A percentile compares a stretch with the other conserved stretches of the same genome.
Evolutionary conservation across 148 eudicot genomes (phyloP).

Genomic region (Chenopodium quinoa): DNA sequence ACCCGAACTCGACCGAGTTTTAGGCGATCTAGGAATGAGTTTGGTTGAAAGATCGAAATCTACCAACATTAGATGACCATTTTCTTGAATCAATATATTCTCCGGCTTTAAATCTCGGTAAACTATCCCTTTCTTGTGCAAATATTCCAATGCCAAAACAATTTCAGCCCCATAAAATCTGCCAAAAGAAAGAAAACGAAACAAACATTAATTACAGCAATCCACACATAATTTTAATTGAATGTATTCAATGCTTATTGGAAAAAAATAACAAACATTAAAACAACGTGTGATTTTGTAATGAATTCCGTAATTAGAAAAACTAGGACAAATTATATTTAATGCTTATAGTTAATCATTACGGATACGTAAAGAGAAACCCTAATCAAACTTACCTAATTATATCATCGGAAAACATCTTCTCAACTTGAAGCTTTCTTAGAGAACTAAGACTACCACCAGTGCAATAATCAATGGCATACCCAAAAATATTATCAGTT

Average conservation of each 20-base stretch:
- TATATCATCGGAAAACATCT: slow-evolving; percentile 83
- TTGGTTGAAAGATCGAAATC: slow-evolving; percentile 87
- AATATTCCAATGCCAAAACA: slow-evolving; percentile 77
- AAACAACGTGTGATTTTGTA: no score
- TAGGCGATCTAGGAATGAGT: slow-evolving; percentile 48
- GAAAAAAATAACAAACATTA: no score
- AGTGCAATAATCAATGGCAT: slow-evolving; percentile 87
- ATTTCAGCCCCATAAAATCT: slow-evolving; percentile 88
- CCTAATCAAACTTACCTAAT: slow-evolving; percentile 52
- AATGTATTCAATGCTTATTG: no score
- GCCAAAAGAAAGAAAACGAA: background rate
- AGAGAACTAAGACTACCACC: slow-evolving; percentile 69
- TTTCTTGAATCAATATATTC: slow-evolving; percentile 69
- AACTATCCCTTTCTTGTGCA: slow-evolving; percentile 75
- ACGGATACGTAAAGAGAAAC: background rate
- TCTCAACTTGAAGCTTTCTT: slow-evolving; percentile 66
- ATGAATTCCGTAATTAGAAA: no score
- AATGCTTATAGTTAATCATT: background rate
- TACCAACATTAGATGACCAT: slow-evolving; percentile 81
- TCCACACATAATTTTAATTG: background rate
- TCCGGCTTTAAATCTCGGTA: slow-evolving; percentile 91
- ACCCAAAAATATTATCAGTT: slow-evolving; percentile 61
- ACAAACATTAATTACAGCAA: background rate
- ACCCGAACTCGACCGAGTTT: slow-evolving; percentile 13
- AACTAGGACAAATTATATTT: no score